Evolutionary conservation across 2,329 filamentous ascomycete species (phyloP), one percentile per base, ranked within the genome.

Genomic region (Trichophyton benhamiae): DNA sequence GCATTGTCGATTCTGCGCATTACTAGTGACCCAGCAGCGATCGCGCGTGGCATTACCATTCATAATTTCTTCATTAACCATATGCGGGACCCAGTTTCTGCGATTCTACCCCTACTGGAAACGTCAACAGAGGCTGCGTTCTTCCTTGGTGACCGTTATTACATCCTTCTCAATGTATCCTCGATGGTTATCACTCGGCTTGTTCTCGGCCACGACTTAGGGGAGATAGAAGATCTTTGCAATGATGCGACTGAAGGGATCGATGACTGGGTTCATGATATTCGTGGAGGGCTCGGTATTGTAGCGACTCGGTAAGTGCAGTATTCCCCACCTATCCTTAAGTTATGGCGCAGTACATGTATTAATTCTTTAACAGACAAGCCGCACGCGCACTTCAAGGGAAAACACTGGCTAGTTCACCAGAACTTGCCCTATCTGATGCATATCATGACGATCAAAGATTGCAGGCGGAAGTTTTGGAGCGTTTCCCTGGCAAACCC

Each of bases 41-140:
- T 79, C 22, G 82, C 81, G 25, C 75, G 82, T 53, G 82, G 81
- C 2, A 77, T 80, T 46, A 82, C 83, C 1, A 71, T 84, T 22
- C 79, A 82, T 61, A 77, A 79, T n/a, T 70, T 84, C 7, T 85
- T 85, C 68, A 72, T 85, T n/a, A 82, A 81, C n/a, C 83, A 86
- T 67, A 68, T 86, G 25, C 76, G 80, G 62, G 73, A 76, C 9
- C 80, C 82, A 1, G 71, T 85, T 53, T 68, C 73, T 11, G 76
- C 80, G 41, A 76, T 81, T 20, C 74, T 85, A 15, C 76, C 78
- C 1, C 71, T 75, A 3, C 75, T 86, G 5, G 80, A 83, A 64
- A 71, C 72, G 52, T 82, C 81, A 0, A 74, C 85, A 65, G 82
- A 85, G 59, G 76, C 79, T 6, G 79, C 81, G 0, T 75, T 83